Evolutionary conservation across 1,284 basidiomycete species (phyloP), one percentile per base, ranked within the genome.

Genomic region (Mycosarcoma mackinlayi): DNA sequence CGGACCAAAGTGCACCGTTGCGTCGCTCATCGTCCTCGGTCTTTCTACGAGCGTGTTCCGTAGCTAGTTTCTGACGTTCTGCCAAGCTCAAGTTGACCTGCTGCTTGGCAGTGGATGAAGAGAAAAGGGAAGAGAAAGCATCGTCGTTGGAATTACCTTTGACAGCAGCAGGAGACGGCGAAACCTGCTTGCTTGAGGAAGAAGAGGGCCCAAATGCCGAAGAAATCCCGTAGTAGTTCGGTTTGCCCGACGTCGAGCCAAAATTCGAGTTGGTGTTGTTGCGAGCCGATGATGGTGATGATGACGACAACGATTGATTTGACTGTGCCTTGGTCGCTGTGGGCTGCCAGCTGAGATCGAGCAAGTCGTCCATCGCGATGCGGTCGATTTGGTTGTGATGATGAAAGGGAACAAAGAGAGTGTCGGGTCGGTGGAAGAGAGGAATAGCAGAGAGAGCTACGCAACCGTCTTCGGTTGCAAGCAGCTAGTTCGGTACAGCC

Each of bases 311-410:
- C 44, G 11, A 11, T 34, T 46, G 28, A 9, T 31, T 55, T 37
- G 45, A 39, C 56, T 53, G 39, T 52, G 46, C 28, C 4, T 50
- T 59, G 18, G 57, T 39, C 11, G 34, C 28, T 21, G 62, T 42
- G 33, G 63, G 59, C 34, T 69, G 54, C 77, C 78, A 82, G 47
- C 72, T 77, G 30, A 82, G 66, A 40, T 75, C 77, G 44, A 79
- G 68, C 27, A 82, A 59, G 40, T 82, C 80, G 55, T 82, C 80
- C 80, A 82, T 82, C 40, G 35, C 49, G 37, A 56, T n/a, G n/a
- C n/a, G n/a, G n/a, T 56, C 52, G 51, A 45, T 42, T 55, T 33
- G 46, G 62, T 42, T 55, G 52, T 50, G 57, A 57, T 44, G 27
- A 23, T 33, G 14, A 21, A 23, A 44, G 21, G 30, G 25, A 21